These are phyloP conservation scores for Bryum argenteum DNA, from an alignment of 225 moss, liverwort and hornwort genomes.

Conservation along the genomic window DNA sequence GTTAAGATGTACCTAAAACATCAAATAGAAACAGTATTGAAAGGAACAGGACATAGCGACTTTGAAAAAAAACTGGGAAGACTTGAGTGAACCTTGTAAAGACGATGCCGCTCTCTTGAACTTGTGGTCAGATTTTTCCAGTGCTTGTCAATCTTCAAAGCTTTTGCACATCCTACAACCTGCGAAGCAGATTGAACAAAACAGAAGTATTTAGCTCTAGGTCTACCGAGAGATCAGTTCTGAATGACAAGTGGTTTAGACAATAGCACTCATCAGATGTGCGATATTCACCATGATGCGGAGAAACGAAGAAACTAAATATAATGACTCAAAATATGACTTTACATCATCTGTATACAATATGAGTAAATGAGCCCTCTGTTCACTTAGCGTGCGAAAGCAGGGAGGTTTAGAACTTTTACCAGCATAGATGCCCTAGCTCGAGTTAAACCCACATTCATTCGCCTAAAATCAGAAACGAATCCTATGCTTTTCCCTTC, in stretches of 20 bases:
- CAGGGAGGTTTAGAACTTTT: conserved; percentile 12
- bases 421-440: conserved; percentile 99
- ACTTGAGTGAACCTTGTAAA: conserved; percentile 63
- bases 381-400: conserved; percentile 17
- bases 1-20: background rate
- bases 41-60: background rate
- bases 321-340: background rate
- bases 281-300: background rate
- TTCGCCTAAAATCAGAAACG: conserved; percentile 91
- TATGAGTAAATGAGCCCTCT: background rate
- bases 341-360: background rate
- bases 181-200: conserved; percentile 37
- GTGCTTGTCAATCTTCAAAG: conserved; percentile 87
- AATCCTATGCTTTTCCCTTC: conserved; percentile 91
- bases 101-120: conserved; percentile 64
- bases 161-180: conserved; percentile 89
- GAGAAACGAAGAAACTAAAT: conserved; percentile 5
- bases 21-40: conserved; percentile 3
- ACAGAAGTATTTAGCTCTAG: background rate
- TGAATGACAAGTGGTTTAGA: conserved; percentile 5
- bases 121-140: conserved; percentile 86
- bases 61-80: conserved; percentile 15
- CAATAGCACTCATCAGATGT: background rate
- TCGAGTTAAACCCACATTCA: conserved; percentile 96
- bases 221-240: conserved; percentile 2